Evolutionary conservation across 2,329 filamentous ascomycete genomes (phyloP), one percentile per base, ranked within the genome.

Genomic region (Epichloe coenophiala): DNA sequence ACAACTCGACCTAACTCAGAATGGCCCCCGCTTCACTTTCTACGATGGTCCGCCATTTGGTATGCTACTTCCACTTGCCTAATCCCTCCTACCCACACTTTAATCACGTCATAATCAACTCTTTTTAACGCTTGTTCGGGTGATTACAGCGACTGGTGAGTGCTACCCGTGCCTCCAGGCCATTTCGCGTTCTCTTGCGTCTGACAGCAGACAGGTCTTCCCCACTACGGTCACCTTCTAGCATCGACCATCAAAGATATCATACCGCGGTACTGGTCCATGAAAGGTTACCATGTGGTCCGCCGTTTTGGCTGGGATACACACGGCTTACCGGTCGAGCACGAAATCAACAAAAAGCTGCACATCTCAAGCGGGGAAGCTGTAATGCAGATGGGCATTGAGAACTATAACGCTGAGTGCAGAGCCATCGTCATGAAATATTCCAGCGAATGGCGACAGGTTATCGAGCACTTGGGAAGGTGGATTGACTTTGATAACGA

Each of bases 211-310:
- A 13, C 27, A 23, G 39, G 36, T 17, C 21, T 59, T 2, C 59
- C 58, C 13, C 59, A 60, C 47, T 59, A 71, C 53, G 72, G 72
- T 58, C 86, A 90, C 67, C 71, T 90, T 45, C 76, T 91, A 56
- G 85, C 88, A 41, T 91, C 86, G 23, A 94, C 88, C 48, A 93
- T 94, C 70, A 94, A 95, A 68, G 88, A 94, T 65, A 90, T 93
- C 53, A 91, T 94, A 58, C 87, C 88, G 8, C 74, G 88, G 57
- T 95, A 94, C 68, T 94, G 88, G 86, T 87, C 87, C 49, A 93
- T 93, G 87, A 89, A 90, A 64, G 88, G 88, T 8, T 83, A 83
- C 64, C 84, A 90, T 72, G 88, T 94, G 45, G 85, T 88, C 71
- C 78, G 88, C 56, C 77, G 87, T 50, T 93, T 93, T 59, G 88